Percentiles rank a stretch among this genome's conserved stretches.
phyloP scores from a whole-genome alignment of 306 rosid species.

The Cucumis hystrix region DNA sequence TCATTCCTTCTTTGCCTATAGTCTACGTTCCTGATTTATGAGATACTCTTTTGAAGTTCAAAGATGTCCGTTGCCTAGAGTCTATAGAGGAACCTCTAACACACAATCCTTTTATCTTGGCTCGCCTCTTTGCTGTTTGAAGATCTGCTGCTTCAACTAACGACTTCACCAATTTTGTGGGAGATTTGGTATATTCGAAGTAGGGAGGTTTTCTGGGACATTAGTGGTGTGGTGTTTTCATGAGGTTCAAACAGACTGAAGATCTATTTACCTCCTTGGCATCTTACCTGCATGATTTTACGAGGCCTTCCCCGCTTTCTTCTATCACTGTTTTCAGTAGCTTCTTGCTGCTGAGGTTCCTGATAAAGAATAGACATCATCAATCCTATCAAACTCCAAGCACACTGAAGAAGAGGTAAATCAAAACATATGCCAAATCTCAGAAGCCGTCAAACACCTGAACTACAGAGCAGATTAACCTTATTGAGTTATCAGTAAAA shows the following conservation, averaged over 20 bases:
- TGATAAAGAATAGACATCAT: conserved; percentile 5
- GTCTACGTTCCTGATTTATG: neutral
- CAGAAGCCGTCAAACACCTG: neutral
- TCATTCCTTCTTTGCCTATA: neutral
- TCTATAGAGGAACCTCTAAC: neutral
- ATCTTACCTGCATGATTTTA: conserved; percentile 4
- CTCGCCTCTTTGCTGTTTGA: neutral
- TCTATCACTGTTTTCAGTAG: conserved; percentile 15
- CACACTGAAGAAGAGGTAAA: neutral
- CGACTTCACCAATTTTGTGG: neutral
- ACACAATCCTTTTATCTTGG: neutral
- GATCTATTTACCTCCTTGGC: neutral
- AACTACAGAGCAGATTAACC: neutral
- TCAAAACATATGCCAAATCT: neutral
- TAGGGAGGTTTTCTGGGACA: neutral
- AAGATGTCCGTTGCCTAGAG: neutral
- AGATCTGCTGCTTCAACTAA: neutral
- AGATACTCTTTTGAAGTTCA: neutral
- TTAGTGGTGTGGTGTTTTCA: neutral
- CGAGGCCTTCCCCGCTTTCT: conserved; percentile 39
- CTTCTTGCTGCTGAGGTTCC: conserved; percentile 24
- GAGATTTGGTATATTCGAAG: neutral
- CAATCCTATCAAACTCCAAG: conserved; percentile 1
- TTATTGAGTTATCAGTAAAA: neutral
- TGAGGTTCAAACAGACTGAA: neutral